Percentiles rank a stretch among this genome's conserved stretches.
Evolutionary conservation across 2,329 filamentous ascomycete genomes (phyloP).

Genomic region (Neonectria punicea): DNA sequence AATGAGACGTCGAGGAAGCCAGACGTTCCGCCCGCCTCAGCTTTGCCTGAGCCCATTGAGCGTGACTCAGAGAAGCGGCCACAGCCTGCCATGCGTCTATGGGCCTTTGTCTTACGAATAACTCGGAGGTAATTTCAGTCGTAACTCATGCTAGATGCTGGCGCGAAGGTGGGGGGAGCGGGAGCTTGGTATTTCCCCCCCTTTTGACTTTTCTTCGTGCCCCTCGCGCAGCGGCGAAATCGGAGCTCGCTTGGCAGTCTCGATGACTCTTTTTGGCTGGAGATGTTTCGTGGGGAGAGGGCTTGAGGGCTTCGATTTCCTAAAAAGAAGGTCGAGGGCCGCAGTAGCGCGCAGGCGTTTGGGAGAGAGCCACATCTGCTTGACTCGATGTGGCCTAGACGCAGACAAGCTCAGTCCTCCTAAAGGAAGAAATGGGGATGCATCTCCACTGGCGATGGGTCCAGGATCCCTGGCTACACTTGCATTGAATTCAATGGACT

Average conservation of each 20-base stretch:
- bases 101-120: constrained; percentile 38
- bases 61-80: constrained; percentile 27
- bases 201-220: constrained; percentile 26
- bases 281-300: constrained; percentile 24
- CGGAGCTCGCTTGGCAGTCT: constrained; percentile 29
- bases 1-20: constrained; percentile 19
- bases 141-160: constrained; percentile 7
- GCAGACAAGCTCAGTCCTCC: constrained; percentile 10
- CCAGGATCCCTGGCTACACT: constrained; percentile 27
- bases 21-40: constrained; percentile 22
- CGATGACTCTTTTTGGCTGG: constrained; percentile 38
- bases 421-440: constrained; percentile 22
- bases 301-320: constrained; percentile 37
- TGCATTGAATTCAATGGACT: constrained; percentile 30
- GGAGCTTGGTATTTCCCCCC: constrained; percentile 23
- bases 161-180: constrained; percentile 30
- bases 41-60: constrained; percentile 19
- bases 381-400: constrained; percentile 37
- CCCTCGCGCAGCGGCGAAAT: constrained; percentile 41
- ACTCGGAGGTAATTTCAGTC: constrained; percentile 40
- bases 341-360: constrained; percentile 37
- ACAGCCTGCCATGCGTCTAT: constrained; percentile 13
- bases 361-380: constrained; percentile 29
- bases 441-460: constrained; percentile 16
- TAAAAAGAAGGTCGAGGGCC: constrained; percentile 39